phyloP scores from a whole-genome alignment of 768 basidiomycete species.

The Ramaria sp. region DNA sequence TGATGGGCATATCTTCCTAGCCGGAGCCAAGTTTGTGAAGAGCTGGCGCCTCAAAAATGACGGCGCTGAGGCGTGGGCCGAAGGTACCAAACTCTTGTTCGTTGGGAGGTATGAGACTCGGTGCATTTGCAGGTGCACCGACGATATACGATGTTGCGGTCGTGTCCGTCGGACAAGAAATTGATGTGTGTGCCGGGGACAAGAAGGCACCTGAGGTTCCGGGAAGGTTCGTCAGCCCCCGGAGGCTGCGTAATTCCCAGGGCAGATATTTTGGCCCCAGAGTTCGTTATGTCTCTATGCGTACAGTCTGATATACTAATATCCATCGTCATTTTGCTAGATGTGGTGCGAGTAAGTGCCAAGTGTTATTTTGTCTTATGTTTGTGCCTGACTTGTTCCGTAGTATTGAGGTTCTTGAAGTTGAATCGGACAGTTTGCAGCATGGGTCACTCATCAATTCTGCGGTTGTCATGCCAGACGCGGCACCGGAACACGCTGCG shows the following conservation, averaged over 20 bases:
- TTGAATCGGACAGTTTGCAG: not conserved
- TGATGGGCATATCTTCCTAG: slow-evolving; percentile 68
- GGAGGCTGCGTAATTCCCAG: slow-evolving; percentile 52
- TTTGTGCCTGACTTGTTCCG: not conserved
- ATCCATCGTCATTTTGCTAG: not conserved
- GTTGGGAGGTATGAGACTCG: slow-evolving; percentile 60
- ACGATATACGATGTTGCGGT: slow-evolving; percentile 39
- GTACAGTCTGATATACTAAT: not conserved
- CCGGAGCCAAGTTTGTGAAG: slow-evolving; percentile 80
- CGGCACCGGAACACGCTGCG: not conserved
- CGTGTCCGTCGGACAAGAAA: slow-evolving; percentile 44
- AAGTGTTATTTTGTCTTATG: not conserved
- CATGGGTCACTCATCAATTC: slow-evolving; percentile 3
- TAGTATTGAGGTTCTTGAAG: slow-evolving; percentile 1
- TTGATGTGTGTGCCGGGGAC: slow-evolving; percentile 63
- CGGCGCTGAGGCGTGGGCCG: slow-evolving; percentile 55
- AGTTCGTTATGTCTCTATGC: slow-evolving; percentile 31
- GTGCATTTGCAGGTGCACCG: slow-evolving; percentile 22
- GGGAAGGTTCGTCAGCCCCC: slow-evolving; percentile 68
- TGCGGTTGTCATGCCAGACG: slow-evolving; percentile 1
- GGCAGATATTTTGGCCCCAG: slow-evolving; percentile 59
- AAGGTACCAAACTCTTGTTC: slow-evolving; percentile 54
- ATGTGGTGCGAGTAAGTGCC: slow-evolving; percentile 11
- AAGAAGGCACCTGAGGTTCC: slow-evolving; percentile 73
- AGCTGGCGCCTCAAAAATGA: slow-evolving; percentile 69